Evolutionary conservation across 2,329 filamentous ascomycete species (phyloP).

Genomic region (Ilyonectria mors-panacis): DNA sequence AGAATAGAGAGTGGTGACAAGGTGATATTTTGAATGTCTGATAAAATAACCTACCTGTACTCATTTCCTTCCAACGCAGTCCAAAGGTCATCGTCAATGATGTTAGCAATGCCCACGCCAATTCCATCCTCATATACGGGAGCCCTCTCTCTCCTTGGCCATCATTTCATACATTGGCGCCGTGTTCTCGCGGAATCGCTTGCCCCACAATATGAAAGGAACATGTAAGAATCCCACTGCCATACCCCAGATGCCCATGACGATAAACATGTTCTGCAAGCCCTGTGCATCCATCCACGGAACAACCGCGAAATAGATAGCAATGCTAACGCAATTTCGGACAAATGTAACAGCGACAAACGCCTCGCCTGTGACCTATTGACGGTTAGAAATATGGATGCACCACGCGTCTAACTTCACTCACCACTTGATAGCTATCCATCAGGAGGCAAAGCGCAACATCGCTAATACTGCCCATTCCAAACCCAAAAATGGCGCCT

Average conservation of each 20-base stretch:
- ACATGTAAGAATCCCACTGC: conserved; percentile 29
- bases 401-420: not conserved
- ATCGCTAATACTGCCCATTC: conserved; percentile 53
- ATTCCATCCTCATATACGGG: not conserved
- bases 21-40: no score
- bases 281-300: conserved; percentile 33
- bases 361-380: conserved; percentile 28
- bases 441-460: conserved; percentile 51
- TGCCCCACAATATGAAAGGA: conserved; percentile 30
- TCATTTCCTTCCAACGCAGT: not conserved
- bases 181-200: conserved; percentile 25
- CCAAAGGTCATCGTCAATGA: not conserved
- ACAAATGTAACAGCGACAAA: conserved; percentile 31
- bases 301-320: conserved; percentile 32
- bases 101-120: not conserved
- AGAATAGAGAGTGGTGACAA: no score
- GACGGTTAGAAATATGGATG: not conserved
- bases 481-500: conserved; percentile 53
- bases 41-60: no score
- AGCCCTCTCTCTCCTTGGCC: conserved; percentile 18
- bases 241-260: conserved; percentile 28
- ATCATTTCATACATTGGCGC: conserved; percentile 25
- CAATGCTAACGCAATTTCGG: conserved; percentile 33
- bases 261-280: conserved; percentile 32
- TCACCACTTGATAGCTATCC: conserved; percentile 48